These are phyloP conservation scores for Kodamaea suecica DNA, from an alignment of 1,139 yeast species.

Conservation along the genomic window DNA sequence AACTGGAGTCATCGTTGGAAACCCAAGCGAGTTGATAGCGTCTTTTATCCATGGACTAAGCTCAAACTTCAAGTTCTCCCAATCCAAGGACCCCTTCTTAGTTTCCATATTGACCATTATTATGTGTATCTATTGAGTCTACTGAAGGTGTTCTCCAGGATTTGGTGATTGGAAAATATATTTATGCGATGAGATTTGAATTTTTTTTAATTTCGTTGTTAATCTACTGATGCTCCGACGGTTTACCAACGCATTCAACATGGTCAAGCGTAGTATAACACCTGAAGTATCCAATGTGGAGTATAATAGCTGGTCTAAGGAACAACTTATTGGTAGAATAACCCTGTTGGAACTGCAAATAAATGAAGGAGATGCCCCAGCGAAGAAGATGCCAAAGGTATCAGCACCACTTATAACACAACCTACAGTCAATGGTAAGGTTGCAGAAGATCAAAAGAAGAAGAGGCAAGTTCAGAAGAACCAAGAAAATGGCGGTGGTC, in stretches of 20 bases:
- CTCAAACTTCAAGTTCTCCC: conserved; percentile 35
- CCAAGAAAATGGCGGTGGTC: background rate
- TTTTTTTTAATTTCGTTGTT: background rate
- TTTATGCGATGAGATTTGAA: background rate
- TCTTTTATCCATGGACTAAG: conserved; percentile 50
- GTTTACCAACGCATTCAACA: conserved; percentile 3
- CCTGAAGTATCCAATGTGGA: conserved; percentile 8
- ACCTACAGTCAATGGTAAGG: too few species aligned
- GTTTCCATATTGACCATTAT: conserved; percentile 20
- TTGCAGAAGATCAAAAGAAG: too few species aligned
- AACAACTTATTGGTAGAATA: conserved; percentile 49
- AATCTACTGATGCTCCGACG: conserved; percentile 7
- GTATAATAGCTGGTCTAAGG: conserved; percentile 51
- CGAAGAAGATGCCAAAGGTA: background rate
- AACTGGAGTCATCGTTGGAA: conserved; percentile 88
- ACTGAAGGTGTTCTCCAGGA: background rate
- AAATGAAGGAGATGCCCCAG: background rate
- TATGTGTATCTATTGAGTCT: background rate
- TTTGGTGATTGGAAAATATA: background rate
- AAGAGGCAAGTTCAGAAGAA: too few species aligned
- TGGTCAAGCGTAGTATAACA: conserved; percentile 4
- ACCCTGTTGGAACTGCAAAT: conserved; percentile 41
- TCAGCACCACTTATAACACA: too few species aligned
- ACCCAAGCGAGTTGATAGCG: conserved; percentile 74
- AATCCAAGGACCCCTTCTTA: conserved; percentile 34